A percentile compares a stretch with the other conserved stretches of the same genome.
These are phyloP conservation scores for Acer negundo DNA, from an alignment of 345 rosid species.

Conservation along the genomic window DNA sequence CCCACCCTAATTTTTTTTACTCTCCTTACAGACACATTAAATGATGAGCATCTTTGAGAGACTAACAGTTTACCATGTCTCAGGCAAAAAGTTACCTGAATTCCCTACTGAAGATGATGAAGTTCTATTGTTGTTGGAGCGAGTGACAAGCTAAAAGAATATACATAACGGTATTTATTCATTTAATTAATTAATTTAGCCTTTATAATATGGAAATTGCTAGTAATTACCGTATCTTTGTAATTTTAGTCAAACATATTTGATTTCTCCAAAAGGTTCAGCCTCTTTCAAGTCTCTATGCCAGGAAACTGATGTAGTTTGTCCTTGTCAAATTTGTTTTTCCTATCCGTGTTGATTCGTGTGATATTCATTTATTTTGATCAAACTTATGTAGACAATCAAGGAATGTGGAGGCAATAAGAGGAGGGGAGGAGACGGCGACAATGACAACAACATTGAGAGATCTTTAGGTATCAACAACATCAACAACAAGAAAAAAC, in stretches of 20 bases:
- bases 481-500: constrained; percentile 36
- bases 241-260: background rate
- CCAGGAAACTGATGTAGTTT: background rate
- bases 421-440: constrained; percentile 50
- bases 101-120: constrained; percentile 79
- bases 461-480: constrained; percentile 49
- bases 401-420: constrained; percentile 55
- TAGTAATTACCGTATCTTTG: background rate
- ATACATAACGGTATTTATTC: constrained; percentile 48
- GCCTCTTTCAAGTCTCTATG: background rate
- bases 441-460: constrained; percentile 57
- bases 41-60: background rate
- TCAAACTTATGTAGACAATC: constrained; percentile 45
- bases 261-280: background rate
- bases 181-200: background rate
- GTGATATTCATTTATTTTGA: background rate
- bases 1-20: too few relatives aligned
- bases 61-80: constrained; percentile 14
- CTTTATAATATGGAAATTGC: background rate
- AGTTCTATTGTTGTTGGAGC: constrained; percentile 64
- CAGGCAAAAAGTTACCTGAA: constrained; percentile 78
- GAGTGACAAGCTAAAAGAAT: constrained; percentile 63
- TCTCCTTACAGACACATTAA: background rate
- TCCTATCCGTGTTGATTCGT: background rate
- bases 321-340: background rate